Base-by-base conservation (phyloP, 768 basidiomycete species). In the Mycena chlorophos region DNA sequence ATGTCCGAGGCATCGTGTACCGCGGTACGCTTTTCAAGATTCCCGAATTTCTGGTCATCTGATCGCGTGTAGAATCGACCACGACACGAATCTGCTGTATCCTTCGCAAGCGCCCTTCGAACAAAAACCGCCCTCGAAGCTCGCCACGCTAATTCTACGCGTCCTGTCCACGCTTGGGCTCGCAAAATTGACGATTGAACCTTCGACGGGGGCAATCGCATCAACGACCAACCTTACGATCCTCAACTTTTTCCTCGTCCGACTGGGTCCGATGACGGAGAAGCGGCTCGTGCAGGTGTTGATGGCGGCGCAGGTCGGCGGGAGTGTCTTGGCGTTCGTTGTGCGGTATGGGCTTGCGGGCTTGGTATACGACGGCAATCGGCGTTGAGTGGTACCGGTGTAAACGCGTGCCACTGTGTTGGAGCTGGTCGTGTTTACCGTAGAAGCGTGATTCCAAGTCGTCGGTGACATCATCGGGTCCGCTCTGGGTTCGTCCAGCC, bases 1-100 rank as follows among this genome's bases (percentile, higher is more conserved):
- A 0, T 98, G 95, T 68, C 97, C 97, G 4, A 78, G 97, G 47
- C 97, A 99, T 73, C 84, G 97, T 49, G 81, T 99, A 19, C 97
- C 97, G 51, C 83, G 84, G 91, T 94, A 66, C 62, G 83, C 30
- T 40, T 29, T 26, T n/a, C n/a, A n/a, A 25, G 8, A 22, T 55
- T 49, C 2, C 22, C 17, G 13, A 14, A 8, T 42, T 34, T 34
- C 8, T 20, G 6, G 22, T 46, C 43, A 42, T 58, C 25, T 38
- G 43, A 19, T 20, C 25, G 22, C 56, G 49, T 54, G 39, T 62
- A 96, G 94, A 61, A 88, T 92, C 65, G 87, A 95, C 67, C 66
- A 76, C 8, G 72, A 85, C 27, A 89, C 89, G 1, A 87, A 88
- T 59, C 73, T 89, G n/a, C 75, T 99, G 1, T 75, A 88, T 63